phyloP scores from a whole-genome alignment of 2,329 filamentous ascomycete species.

The Colletotrichum sp. region DNA sequence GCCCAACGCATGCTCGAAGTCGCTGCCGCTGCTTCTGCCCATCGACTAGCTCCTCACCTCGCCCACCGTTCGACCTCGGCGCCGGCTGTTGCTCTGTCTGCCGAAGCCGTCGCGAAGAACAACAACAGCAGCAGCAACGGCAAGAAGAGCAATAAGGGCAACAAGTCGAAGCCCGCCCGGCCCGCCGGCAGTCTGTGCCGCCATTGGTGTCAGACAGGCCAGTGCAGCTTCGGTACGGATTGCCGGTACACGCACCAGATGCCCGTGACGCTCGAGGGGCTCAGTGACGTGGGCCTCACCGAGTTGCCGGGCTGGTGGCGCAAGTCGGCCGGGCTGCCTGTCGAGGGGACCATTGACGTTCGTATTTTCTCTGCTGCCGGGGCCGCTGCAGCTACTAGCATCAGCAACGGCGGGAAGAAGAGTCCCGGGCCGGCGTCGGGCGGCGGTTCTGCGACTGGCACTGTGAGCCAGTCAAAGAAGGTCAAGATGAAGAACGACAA shows the following conservation, averaged over 20 bases:
- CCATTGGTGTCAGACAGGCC: conserved; percentile 54
- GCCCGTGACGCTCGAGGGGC: conserved; percentile 45
- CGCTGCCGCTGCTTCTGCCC: neutral
- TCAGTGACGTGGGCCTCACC: conserved; percentile 45
- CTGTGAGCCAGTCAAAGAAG: neutral
- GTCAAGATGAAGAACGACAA: neutral
- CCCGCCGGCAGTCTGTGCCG: conserved; percentile 38
- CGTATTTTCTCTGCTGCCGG: conserved; percentile 8
- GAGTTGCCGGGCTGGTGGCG: conserved; percentile 49
- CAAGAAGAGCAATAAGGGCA: neutral
- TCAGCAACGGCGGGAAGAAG: neutral
- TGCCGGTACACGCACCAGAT: conserved; percentile 54
- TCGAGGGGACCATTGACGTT: conserved; percentile 7
- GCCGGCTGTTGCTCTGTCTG: neutral
- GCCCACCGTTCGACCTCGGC: neutral
- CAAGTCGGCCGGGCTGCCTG: conserved; percentile 4
- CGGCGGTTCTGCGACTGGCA: neutral
- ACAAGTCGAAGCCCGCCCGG: neutral
- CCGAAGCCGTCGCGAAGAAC: neutral
- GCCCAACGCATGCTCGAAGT: neutral
- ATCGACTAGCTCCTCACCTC: neutral
- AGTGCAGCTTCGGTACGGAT: conserved; percentile 47
- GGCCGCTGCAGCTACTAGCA: neutral
- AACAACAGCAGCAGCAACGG: neutral
- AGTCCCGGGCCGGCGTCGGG: neutral